phyloP scores from a whole-genome alignment of 306 rosid genomes.

The Castanea crenata region DNA sequence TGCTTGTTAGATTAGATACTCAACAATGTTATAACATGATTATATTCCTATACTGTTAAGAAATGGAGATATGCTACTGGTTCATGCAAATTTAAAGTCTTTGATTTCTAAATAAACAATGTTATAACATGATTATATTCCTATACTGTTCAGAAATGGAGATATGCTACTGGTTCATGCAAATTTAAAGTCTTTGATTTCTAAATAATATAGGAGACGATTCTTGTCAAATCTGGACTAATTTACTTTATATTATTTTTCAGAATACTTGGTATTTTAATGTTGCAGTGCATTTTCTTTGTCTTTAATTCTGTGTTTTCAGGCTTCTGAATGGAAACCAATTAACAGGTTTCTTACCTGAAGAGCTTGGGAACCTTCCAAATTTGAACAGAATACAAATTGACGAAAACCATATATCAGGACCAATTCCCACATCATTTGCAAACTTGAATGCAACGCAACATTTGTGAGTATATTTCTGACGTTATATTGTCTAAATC shows the following conservation, averaged over 20 bases:
- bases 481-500: not conserved
- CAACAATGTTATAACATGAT: not conserved
- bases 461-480: constrained; percentile 40
- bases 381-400: constrained; percentile 42
- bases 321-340: constrained; percentile 54
- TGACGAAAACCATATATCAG: constrained; percentile 42
- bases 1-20: not conserved
- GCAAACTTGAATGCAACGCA: constrained; percentile 26
- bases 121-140: not conserved
- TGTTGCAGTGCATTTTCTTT: not conserved
- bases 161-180: not conserved
- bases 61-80: not conserved
- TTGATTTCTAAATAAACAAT: no score
- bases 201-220: no score
- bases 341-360: constrained; percentile 44
- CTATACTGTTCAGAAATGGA: not conserved
- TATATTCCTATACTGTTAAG: not conserved
- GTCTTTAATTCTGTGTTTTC: not conserved
- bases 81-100: no score
- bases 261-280: not conserved
- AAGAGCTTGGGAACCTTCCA: constrained; percentile 47
- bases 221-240: not conserved
- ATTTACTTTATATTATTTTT: not conserved
- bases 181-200: no score
- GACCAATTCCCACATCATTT: constrained; percentile 45